Evolutionary conservation across 352 stramenopile species (phyloP), one percentile per base, ranked within the genome.

Genomic region (Blastocystis sp.): DNA sequence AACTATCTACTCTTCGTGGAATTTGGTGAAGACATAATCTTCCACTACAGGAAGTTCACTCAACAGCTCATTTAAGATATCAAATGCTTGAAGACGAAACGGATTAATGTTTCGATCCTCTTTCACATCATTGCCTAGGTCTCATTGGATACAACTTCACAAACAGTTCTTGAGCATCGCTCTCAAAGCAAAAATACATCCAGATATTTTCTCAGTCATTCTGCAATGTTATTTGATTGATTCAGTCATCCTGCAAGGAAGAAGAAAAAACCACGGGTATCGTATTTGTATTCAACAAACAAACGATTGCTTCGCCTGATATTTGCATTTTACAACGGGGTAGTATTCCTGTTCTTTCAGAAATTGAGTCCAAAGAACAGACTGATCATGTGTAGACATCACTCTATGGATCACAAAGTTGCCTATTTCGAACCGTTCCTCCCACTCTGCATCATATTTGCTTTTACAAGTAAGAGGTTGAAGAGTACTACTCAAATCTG

Each of bases 151-250:
- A 19, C 27, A 32, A 52, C 2, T n/a, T 51, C 35, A n/a, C 24
- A n/a, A 32, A 83, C 71, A 83, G 14, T 66, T 83, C 29, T 83
- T 61, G 27, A 83, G 71, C 21, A 65, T 65, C 35, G 71, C 71
- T 56, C 65, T 83, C 19, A 83, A 43, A 32, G 71, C 71, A 43
- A 83, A 83, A 42, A 67, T 24, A 27, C 71, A 83, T 32, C 71
- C 71, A 11, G 49, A 52, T 61, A 83, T 83, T 56, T 83, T 83
- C 43, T 83, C 71, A 66, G 71, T 51, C 71, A 83, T 83, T 37
- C 11, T 51, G 35, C 63, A 46, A 69, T 35, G 59, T 69, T 35
- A 35, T 74, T 74, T 32, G 27, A 61, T 61, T 61, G 54, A 61
- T 7, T 32, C 5, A 61, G 54, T 61, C 3, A 32, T n/a, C 54